Evolutionary conservation across 2,329 filamentous ascomycete genomes (phyloP), one percentile per base, ranked within the genome.

Genomic region (Arthrobotrys sinensis): DNA sequence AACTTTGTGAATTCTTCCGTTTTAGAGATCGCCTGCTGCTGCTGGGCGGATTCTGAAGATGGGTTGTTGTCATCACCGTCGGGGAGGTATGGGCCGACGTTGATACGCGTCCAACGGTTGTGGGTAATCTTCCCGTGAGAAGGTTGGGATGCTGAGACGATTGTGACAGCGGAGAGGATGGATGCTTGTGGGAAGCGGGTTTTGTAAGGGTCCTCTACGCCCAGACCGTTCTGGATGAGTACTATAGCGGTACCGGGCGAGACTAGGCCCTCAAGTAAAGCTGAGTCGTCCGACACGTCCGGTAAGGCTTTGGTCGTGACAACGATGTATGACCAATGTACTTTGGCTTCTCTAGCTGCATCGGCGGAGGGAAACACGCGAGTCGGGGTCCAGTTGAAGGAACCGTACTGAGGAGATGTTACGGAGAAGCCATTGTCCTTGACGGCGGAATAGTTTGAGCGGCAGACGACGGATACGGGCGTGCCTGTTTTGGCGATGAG

Each of bases 251-350:
- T 90, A 57, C 84, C 19, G 66, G 62, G 11, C 81, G 81, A 67
- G 0, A 78, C 75, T 24, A 78, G 21, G 0, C 75, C 75, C 24
- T 78, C 75, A n/a, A 76, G 52, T 16, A 79, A 48, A 28, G 64
- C 76, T 55, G 70, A 78, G 46, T 78, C 75, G 43, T 78, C 75
- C n/a, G 67, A 72, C 32, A 71, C 36, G 40, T 65, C 52, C 14
- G 91, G 90, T 8, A 92, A 85, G 0, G 90, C 90, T 83, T 93
- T 93, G 19, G 91, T 92, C 11, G 89, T 91, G 52, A 92, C 89
- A 67, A 93, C 86, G 50, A 93, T 87, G 82, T 89, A 92, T 84
- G 92, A 89, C 88, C 88, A 90, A n/a, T 80, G 43, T 16, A 82
- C 69, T 65, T 82, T 70, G 50, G 81, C 85, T 78, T 80, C 85